Evolutionary conservation across 768 basidiomycete genomes (phyloP).

Genomic region (Neoboletus magnificus): DNA sequence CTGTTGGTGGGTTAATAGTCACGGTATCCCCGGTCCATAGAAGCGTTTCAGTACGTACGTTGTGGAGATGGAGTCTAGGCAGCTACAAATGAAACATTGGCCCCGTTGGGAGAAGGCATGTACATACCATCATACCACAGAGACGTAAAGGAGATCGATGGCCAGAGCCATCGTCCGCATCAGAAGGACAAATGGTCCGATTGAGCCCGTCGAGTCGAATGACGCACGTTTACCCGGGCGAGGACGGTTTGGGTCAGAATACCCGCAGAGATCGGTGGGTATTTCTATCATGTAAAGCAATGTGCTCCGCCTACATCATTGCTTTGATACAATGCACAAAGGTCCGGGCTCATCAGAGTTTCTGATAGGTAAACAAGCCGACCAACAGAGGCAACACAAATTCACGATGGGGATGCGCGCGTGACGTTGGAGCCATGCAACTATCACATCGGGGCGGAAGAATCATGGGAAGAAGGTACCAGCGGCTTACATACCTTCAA

Average conservation of each 20-base stretch:
- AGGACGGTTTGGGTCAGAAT: background rate
- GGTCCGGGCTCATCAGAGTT: background rate
- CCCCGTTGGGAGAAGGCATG: slow-evolving; percentile 3
- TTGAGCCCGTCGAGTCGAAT: background rate
- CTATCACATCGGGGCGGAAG: slow-evolving; percentile 23
- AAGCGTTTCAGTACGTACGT: slow-evolving; percentile 16
- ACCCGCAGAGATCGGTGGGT: slow-evolving; percentile 3
- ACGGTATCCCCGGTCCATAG: slow-evolving; percentile 10
- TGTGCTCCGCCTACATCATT: background rate
- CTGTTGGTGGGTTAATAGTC: slow-evolving; percentile 7
- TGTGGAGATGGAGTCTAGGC: slow-evolving; percentile 15
- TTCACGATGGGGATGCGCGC: background rate
- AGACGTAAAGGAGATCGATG: slow-evolving; percentile 15
- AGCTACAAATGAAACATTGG: slow-evolving; percentile 8
- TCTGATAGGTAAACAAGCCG: background rate
- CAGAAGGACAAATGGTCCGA: background rate
- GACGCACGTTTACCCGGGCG: slow-evolving; percentile 1
- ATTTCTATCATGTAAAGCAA: slow-evolving; percentile 6
- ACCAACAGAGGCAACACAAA: background rate
- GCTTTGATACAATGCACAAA: background rate
- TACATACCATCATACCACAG: slow-evolving; percentile 9
- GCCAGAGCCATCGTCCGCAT: slow-evolving; percentile 4
- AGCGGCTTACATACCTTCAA: slow-evolving; percentile 11
- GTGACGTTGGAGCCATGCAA: background rate
- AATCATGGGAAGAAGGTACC: slow-evolving; percentile 2